Base-by-base conservation (phyloP, 2,329 filamentous ascomycete species). In the Chaetomium sp. region DNA sequence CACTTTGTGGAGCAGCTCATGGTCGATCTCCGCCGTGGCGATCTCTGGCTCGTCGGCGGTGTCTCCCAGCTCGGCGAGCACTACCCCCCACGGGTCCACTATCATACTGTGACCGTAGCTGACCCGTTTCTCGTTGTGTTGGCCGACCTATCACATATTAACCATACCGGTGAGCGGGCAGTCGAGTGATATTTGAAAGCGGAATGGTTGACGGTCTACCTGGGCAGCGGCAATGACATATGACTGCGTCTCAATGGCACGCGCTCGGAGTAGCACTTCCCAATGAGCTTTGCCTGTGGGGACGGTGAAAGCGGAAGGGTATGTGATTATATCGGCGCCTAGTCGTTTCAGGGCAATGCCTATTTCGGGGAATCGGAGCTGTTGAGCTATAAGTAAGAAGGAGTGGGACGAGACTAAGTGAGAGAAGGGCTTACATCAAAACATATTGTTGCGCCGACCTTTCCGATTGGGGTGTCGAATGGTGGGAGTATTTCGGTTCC, bases 221-320 rank as follows among this genome's bases (percentile, higher is more conserved):
- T 96, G 91, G 41, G 91, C 92, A 0, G 91, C 86, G 8, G 91
- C 92, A 58, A 96, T 75, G 1, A 96, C 85, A 75, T 89, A 97
- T 54, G 84, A 84, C 72, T 96, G 88, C 14, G 87, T 90, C 76
- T 96, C 92, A 58, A 96, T 89, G 8, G 92, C 92, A 47, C 92
- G 78, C 3, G 89, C 85, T 34, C 88, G 78, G 11, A 96, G 75
- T 5, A 97, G 73, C 2, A 82, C 76, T 66, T 90, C 84, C 92
- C 92, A 97, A 72, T 96, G 92, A 1, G 88, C 88, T 55, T 77
- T 78, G 0, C 92, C 92, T 0, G 92, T 96, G 1, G 87, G 84
- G 0, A 95, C 79, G 0, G 91, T 96, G 67, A 96, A 97, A 4
- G 92, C 92, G 5, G 88, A 92, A 0, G 92, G 92, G 67, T 92